Percentiles rank a stretch among this genome's conserved stretches.
Evolutionary conservation across 2,329 filamentous ascomycete species (phyloP).

Genomic region (Xylariaceae sp.): DNA sequence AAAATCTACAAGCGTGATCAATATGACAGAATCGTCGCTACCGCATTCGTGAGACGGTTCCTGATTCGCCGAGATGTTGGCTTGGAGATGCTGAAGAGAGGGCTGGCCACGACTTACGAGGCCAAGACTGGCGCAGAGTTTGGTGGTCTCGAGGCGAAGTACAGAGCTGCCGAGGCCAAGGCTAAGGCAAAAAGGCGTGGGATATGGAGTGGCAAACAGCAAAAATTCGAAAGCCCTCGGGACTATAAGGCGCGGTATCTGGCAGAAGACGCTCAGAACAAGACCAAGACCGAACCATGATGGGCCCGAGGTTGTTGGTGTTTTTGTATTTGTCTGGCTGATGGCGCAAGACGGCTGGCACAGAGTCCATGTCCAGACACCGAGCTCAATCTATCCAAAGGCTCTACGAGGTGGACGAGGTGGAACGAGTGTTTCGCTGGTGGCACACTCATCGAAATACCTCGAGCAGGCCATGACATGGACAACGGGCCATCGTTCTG

Average conservation of each 20-base stretch:
- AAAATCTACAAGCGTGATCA: conserved; percentile 81
- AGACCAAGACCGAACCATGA: no score
- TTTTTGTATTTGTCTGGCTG: conserved; percentile 10
- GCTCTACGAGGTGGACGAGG: no score
- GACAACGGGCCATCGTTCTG: no score
- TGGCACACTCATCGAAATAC: no score
- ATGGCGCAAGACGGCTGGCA: conserved; percentile 3
- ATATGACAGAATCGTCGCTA: conserved; percentile 84
- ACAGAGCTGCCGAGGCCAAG: conserved; percentile 57
- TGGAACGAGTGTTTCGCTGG: no score
- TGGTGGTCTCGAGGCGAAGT: conserved; percentile 59
- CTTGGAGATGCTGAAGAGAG: conserved; percentile 77
- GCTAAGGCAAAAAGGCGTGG: conserved; percentile 60
- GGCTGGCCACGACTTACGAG: conserved; percentile 87
- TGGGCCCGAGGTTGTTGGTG: conserved; percentile 8
- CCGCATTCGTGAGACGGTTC: conserved; percentile 65
- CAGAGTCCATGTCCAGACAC: no score
- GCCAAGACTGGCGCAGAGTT: conserved; percentile 86
- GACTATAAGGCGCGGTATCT: conserved; percentile 65
- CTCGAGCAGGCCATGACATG: no score
- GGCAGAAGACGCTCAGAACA: conserved; percentile 20
- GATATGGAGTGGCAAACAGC: conserved; percentile 65
- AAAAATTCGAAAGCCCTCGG: conserved; percentile 71
- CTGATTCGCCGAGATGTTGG: conserved; percentile 74
- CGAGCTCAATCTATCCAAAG: no score